Evolutionary conservation across 768 basidiomycete species (phyloP), one percentile per base, ranked within the genome.

Genomic region (Lactifluus subvellereus): DNA sequence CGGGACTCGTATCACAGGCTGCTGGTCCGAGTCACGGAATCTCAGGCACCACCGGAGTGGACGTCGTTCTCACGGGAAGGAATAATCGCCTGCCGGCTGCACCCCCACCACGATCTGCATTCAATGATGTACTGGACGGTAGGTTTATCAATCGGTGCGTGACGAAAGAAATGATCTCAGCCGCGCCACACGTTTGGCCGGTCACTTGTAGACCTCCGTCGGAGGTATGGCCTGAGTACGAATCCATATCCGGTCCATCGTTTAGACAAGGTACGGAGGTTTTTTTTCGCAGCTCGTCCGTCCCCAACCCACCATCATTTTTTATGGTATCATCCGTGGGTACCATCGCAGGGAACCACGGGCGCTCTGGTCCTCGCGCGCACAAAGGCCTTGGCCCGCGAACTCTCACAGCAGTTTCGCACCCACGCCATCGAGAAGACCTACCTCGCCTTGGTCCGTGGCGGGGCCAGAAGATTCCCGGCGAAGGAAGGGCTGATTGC

Each of bases 231-330:
- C 6, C 42, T 61, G 4, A 38, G 37, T 14, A 14, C n/a, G 37
- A 57, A 45, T 9, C 66, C 66, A 20, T 68, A 59, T 57, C 67
- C 65, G 18, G 61, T 68, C 22, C 67, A 68, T 57, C 65, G 67
- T 10, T 52, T 68, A 35, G 67, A 68, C 65, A 68, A 68, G 65
- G 67, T 66, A 55, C 18, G 61, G n/a, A 27, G 2, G 27, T 27
- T 27, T 27, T 27, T 27, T 27, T 27, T 27, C 27, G 27, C 27
- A 27, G 27, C 27, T 27, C 27, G 27, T 27, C 27, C 2, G 27
- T 27, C 27, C 27, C 27, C 3, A 27, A 27, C 27, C 27, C 27
- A 27, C 27, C 27, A 27, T 27, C 27, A 27, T 27, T 27, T 22
- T 22, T 32, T 33, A 18, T 27, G 22, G 1, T 16, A 18, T 10